Conservation (phyloP, 345 rosid species). For the Rhizophora apiculata region DNA sequence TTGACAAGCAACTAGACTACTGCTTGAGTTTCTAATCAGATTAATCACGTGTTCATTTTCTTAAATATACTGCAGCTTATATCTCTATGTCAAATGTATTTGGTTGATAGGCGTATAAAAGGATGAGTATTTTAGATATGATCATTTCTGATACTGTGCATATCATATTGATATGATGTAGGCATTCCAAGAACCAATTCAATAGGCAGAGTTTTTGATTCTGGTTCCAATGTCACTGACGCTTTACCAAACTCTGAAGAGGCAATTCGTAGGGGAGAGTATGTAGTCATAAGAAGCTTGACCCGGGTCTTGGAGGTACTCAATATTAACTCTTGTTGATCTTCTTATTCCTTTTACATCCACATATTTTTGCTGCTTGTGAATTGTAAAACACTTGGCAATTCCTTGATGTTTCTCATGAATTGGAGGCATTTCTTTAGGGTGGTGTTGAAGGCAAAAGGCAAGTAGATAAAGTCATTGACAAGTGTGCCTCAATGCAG, state of each 20-base stretch:
- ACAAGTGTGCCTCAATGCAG: slow-evolving; percentile 99
- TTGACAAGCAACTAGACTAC: neutral
- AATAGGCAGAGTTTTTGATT: slow-evolving; percentile 68
- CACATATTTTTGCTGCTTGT: neutral
- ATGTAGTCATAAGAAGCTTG: slow-evolving; percentile 87
- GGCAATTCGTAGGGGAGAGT: slow-evolving; percentile 93
- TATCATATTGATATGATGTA: slow-evolving; percentile 22
- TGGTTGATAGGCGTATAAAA: neutral
- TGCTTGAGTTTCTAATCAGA: neutral
- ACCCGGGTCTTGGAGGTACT: slow-evolving; percentile 90
- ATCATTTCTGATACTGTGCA: slow-evolving; percentile 5
- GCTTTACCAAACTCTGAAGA: slow-evolving; percentile 81
- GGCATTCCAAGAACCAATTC: slow-evolving; percentile 85
- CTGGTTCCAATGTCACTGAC: slow-evolving; percentile 55
- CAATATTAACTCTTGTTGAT: slow-evolving; percentile 12
- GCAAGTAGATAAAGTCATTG: slow-evolving; percentile 95
- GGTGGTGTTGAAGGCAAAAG: slow-evolving; percentile 99
- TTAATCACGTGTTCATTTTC: neutral
- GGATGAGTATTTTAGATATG: neutral
- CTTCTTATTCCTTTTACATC: neutral
- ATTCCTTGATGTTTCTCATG: slow-evolving; percentile 24
- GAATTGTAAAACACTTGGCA: slow-evolving; percentile 17
- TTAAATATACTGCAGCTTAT: neutral
- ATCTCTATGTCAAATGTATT: neutral
- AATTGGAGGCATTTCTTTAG: slow-evolving; percentile 38